Evolutionary conservation across 805 yeast species (phyloP), one percentile per base, ranked within the genome.

Genomic region (Candida corydali): DNA sequence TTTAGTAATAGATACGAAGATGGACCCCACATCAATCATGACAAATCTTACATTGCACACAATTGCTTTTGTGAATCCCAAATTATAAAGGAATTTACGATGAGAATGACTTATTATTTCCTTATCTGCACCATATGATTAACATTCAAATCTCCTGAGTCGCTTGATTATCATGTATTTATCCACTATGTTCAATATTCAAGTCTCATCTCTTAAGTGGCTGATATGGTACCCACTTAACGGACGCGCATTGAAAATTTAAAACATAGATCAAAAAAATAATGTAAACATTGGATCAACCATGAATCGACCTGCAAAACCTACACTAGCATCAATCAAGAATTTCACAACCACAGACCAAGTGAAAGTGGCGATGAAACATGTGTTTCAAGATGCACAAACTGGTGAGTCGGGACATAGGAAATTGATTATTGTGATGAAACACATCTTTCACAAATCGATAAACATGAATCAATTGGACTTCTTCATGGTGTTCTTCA

Each of bases 301-400:
- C 8, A 35, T 35, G 38, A 31, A 26, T 18, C 29, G 25, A 23
- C 34, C 42, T 14, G 26, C 29, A 11, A 41, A 36, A 17, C 50
- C 50, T 5, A 43, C 49, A 5, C 32, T 46, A 15, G 39, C 39
- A 8, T 47, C 54, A 8, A 51, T 55, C 22, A 43, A 41, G 42
- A 28, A 41, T 31, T 49, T 55, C n/a, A 37, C 34, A 2, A 40
- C 45, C 8, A 40, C 51, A 2, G 58, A 51, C 11, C 60, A 54
- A 24, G 44, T 63, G 16, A 37, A 48, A 25, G 35, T 29, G 18
- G 76, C 83, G 3, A 63, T 82, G 48, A 78, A 84, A 1, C 78
- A 73, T 39, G 78, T 80, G 3, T 88, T 88, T 51, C 91, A 84
- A 51, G 91, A 82, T 39, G 85, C 93, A 0, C 97, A 88, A 51